A percentile compares a stretch with the other conserved stretches of the same genome.
Evolutionary conservation across 495 filamentous ascomycete genomes (phyloP).

Genomic region (Penicillium nucicola): DNA sequence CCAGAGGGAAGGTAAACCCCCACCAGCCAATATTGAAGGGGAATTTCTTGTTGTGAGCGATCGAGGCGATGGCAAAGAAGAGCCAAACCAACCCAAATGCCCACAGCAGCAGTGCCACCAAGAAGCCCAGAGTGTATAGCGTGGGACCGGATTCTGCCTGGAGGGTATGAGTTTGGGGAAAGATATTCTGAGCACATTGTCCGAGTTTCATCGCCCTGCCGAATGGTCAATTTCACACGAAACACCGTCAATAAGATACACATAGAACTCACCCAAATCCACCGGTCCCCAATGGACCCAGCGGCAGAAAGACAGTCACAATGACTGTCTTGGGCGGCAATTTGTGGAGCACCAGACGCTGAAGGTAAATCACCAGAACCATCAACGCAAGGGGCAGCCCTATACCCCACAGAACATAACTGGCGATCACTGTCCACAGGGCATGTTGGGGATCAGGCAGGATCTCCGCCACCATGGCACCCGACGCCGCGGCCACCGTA

Average conservation of each 20-base stretch:
- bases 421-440: constrained; percentile 53
- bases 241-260: background rate
- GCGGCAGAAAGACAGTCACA: constrained; percentile 58
- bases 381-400: constrained; percentile 53
- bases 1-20: constrained; percentile 62
- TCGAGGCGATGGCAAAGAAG: constrained; percentile 48
- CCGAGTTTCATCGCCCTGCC: constrained; percentile 53
- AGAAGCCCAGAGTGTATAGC: constrained; percentile 52
- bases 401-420: constrained; percentile 59
- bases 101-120: constrained; percentile 56
- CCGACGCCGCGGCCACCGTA: constrained; percentile 58
- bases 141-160: constrained; percentile 41
- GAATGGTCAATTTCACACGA: background rate
- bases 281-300: constrained; percentile 59
- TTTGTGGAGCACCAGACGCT: constrained; percentile 54
- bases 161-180: constrained; percentile 49
- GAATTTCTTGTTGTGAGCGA: constrained; percentile 40
- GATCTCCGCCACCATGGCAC: constrained; percentile 51
- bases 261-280: constrained; percentile 41
- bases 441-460: constrained; percentile 50
- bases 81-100: constrained; percentile 61
- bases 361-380: constrained; percentile 59
- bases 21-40: constrained; percentile 70
- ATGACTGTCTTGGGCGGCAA: constrained; percentile 57
- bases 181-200: constrained; percentile 43